Evolutionary conservation across 352 stramenopile species (phyloP), one percentile per base, ranked within the genome.

Genomic region (Pythium guiyangense): DNA sequence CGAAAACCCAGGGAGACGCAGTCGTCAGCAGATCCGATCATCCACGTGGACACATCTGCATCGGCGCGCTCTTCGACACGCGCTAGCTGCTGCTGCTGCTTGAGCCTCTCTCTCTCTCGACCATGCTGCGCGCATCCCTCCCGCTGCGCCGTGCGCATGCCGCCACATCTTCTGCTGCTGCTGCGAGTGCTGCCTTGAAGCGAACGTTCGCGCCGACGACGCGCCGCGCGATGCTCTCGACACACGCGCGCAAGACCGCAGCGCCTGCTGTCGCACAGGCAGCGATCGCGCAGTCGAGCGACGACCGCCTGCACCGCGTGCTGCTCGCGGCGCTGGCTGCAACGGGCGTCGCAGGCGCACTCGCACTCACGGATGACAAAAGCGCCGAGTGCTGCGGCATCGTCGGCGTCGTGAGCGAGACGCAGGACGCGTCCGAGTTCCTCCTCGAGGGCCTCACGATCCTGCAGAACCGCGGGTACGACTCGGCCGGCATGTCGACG

Each of bases 401-500:
- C 58, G 78, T 93, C 10, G 80, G 84, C 49, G 76, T 93, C 51
- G 84, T 93, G 40, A 66, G 79, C 49, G 84, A 79, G 55, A 73
- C 70, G 37, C 66, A 83, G 52, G 64, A 92, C 54, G 86, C 85
- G n/a, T 63, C 86, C 25, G 73, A 86, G 20, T 89, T 96, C 46
- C 59, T 96, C 39, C 62, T 96, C 4, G 81, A 96, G 57, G 88
- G 88, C 2, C 66, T 97, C n/a, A 90, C 87, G 29, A 92, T 94
- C 62, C 68, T 97, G 48, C 86, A 95, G 64, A 96, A 99, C 74
- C 86, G 97, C 45, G 97, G 97, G 48, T 99, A 99, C 67, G 97
- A 99, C 70, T 98, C 87, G 57, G 96, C 97, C 0, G 97, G 97
- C 54, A 95, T 99, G 66, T 97, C 95, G 6, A 99, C 97, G 35